Percentiles rank a stretch among this genome's conserved stretches.
Conservation (phyloP, 1,284 basidiomycete genomes). For the Lentinus polychrous region DNA sequence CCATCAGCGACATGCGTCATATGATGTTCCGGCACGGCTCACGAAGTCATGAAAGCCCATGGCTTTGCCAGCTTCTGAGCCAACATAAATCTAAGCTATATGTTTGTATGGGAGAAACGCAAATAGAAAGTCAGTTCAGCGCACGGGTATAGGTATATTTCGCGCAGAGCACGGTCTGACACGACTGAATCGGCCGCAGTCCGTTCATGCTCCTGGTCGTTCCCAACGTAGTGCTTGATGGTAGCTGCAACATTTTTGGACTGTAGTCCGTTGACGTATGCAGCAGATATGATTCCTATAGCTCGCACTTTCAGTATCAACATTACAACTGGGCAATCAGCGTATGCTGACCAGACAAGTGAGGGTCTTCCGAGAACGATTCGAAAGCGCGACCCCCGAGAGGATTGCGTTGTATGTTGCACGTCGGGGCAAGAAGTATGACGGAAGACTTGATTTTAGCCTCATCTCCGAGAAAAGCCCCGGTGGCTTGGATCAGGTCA, state of each 20-base stretch:
- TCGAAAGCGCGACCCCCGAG: conserved; percentile 62
- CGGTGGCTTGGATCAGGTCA: conserved; percentile 46
- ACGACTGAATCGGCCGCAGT: conserved; percentile 57
- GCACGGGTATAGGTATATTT: conserved; percentile 67
- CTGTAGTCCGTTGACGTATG: conserved; percentile 64
- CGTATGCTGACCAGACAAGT: conserved; percentile 43
- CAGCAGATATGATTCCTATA: conserved; percentile 48
- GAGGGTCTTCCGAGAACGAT: conserved; percentile 63
- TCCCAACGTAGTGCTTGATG: conserved; percentile 44
- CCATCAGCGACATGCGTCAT: conserved; percentile 5
- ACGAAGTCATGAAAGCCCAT: conserved; percentile 62
- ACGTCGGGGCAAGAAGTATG: conserved; percentile 59
- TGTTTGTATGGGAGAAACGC: conserved; percentile 1
- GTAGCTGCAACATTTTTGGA: conserved; percentile 54
- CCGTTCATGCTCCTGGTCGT: conserved; percentile 64
- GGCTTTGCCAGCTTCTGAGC: conserved; percentile 55
- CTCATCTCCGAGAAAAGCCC: conserved; percentile 52
- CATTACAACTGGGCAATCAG: not conserved
- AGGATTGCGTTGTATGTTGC: conserved; percentile 62
- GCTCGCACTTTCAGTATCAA: not conserved
- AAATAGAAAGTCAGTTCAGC: conserved; percentile 16
- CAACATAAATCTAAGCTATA: conserved; percentile 49
- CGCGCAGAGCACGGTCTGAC: conserved; percentile 56
- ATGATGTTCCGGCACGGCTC: conserved; percentile 13
- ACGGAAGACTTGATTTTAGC: conserved; percentile 59